Evolutionary conservation across 441 rosid genomes (phyloP), one percentile per base, ranked within the genome.

Genomic region (Geranium incanum): DNA sequence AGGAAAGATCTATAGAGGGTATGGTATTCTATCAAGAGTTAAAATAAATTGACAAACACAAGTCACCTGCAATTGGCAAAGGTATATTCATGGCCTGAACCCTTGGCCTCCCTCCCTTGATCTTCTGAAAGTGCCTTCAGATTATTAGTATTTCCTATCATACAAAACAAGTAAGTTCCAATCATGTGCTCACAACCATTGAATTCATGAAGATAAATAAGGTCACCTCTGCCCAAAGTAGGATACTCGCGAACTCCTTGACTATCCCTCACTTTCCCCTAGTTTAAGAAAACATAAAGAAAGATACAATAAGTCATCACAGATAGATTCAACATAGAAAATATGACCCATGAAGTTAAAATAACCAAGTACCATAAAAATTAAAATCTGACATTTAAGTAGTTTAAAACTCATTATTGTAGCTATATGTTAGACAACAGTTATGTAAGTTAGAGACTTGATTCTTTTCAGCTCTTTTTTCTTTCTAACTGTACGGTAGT

Each of bases 181-280:
- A 64, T 68, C 68, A 50, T 57, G 16, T 69, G 65, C 74, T 71
- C 62, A 45, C 73, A 45, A 73, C 55, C 33, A 50, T 33, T 75
- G n/a, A 78, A 68, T 67, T 60, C 55, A 66, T 72, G 45, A 62
- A 63, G 48, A 66, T 72, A 67, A 38, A 68, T 41, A 79, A 28
- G 59, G 28, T 72, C 77, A 86, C 91, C 95, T 85, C 79, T 84
- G 73, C 74, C 84, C 63, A 69, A 70, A 55, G 74, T 72, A 68
- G 21, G 70, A 52, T 71, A 50, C 60, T 74, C 74, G 67, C 78
- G 75, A 41, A 68, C 71, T 70, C 74, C 79, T 75, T 79, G 78
- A 72, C 74, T 75, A 70, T 73, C 79, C 75, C 67, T 75, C 74
- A 19, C 81, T 75, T 72, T 84, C 71, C 79, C 94, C 97, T 92